Evolutionary conservation across 2,329 filamentous ascomycete genomes (phyloP), one percentile per base, ranked within the genome.

Genomic region (Penicillium sp.): DNA sequence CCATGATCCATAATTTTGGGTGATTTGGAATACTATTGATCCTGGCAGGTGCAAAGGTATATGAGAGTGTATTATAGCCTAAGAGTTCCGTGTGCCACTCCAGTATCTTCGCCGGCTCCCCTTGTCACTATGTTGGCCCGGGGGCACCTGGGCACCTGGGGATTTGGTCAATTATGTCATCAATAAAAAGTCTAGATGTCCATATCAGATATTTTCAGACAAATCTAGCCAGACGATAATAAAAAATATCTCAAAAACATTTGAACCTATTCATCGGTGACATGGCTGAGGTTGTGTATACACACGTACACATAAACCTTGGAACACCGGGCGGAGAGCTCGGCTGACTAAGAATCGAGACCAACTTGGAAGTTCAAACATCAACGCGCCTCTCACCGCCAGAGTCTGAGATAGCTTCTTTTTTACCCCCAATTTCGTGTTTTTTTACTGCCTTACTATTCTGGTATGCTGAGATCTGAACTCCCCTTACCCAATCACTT

Each of bases 341-440:
- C 43, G 32, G 58, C 47, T 60, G 58, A 60, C 58, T 58, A 58
- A 59, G 45, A 51, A n/a, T 43, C 22, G 24, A 29, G 40, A 39
- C 45, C 29, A 32, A 42, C 29, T 34, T 29, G 18, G 32, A 31
- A 32, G 24, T 42, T 45, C 40, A 51, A 46, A 49, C 55, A 48
- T 46, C 50, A 57, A 59, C 54, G 49, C 58, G 56, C 58, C 34
- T 53, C 53, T 61, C 57, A 61, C 59, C 57, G 59, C 59, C 59
- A 61, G 58, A 58, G 55, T 54, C 52, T 56, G 18, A 46, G 55
- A 59, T 49, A 57, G 48, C 52, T 51, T 58, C 54, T 43, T 27
- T 54, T 50, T 49, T 46, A 27, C 27, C 45, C 43, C 52, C 29
- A 38, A 49, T 34, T 44, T 40, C 49, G 24, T 47, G 36, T 48